These are phyloP conservation scores for Calocybe cyanea DNA, from an alignment of 768 basidiomycete genomes.

Conservation along the genomic window DNA sequence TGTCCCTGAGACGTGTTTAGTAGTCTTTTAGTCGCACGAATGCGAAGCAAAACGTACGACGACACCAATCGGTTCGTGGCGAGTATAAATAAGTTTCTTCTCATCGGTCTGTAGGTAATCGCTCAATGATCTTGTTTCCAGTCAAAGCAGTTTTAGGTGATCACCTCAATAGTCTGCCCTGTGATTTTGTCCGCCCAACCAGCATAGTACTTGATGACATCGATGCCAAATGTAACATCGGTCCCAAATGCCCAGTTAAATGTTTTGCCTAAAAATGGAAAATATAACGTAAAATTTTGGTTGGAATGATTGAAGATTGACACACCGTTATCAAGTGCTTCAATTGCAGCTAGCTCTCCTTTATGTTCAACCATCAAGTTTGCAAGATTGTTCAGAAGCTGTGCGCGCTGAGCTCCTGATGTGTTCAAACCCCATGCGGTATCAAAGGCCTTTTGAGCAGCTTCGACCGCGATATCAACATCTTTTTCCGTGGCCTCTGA, in stretches of 20 bases:
- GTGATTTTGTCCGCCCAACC: constrained; percentile 59
- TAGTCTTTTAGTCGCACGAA: neutral
- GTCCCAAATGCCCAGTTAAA: constrained; percentile 19
- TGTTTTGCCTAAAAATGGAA: constrained; percentile 23
- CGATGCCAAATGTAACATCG: constrained; percentile 27
- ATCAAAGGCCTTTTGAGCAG: constrained; percentile 42
- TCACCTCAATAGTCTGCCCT: constrained; percentile 46
- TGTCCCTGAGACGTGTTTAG: constrained; percentile 21
- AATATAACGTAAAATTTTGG: neutral
- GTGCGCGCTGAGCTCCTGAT: constrained; percentile 35
- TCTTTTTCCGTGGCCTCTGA: constrained; percentile 63
- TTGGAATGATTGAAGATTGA: neutral
- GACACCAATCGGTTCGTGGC: constrained; percentile 59
- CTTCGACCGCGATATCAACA: constrained; percentile 69
- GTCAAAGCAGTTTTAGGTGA: neutral
- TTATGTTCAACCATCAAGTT: constrained; percentile 45
- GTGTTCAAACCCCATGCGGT: constrained; percentile 46
- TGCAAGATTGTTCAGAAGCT: constrained; percentile 45
- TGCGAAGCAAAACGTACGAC: constrained; percentile 20
- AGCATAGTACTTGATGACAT: constrained; percentile 48
- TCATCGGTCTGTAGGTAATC: constrained; percentile 30
- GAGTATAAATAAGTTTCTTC: constrained; percentile 53
- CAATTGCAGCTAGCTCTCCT: constrained; percentile 46
- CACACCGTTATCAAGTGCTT: constrained; percentile 44
- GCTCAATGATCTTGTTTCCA: neutral